Conservation (phyloP, 768 basidiomycete genomes). For the Paxillus involutus region DNA sequence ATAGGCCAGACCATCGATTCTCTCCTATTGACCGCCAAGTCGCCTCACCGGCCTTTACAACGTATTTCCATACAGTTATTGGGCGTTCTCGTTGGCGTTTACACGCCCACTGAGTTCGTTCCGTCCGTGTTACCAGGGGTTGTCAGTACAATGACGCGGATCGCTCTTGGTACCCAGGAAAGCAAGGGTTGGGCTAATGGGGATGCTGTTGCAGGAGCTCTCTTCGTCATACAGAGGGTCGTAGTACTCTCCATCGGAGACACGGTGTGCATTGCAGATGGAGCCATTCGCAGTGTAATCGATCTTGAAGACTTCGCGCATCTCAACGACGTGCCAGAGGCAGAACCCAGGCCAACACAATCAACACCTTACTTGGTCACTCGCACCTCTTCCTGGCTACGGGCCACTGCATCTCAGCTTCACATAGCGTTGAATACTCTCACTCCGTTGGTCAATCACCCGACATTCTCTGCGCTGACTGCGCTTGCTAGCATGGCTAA, state of each 20-base stretch:
- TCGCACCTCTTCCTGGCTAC: constrained; percentile 77
- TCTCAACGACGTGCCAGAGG: constrained; percentile 18
- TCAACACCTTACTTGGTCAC: constrained; percentile 46
- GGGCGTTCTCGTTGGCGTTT: constrained; percentile 47
- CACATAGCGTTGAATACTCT: constrained; percentile 80
- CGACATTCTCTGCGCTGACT: constrained; percentile 61
- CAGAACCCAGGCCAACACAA: constrained; percentile 19
- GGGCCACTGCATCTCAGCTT: constrained; percentile 78
- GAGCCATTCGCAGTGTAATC: constrained; percentile 52
- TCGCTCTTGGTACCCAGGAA: constrained; percentile 55
- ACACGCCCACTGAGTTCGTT: constrained; percentile 49
- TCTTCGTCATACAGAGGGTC: constrained; percentile 54
- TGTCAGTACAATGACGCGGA: constrained; percentile 72
- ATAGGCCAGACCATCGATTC: constrained; percentile 82
- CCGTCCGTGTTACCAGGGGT: constrained; percentile 84
- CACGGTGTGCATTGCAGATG: constrained; percentile 60
- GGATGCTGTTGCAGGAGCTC: constrained; percentile 57
- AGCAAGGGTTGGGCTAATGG: constrained; percentile 73
- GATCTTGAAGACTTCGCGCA: constrained; percentile 64
- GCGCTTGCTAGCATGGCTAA: constrained; percentile 59
- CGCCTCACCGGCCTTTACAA: constrained; percentile 62
- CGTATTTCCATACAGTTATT: constrained; percentile 59
- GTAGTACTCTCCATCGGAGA: constrained; percentile 67
- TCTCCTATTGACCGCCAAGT: constrained; percentile 58
- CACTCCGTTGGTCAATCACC: constrained; percentile 68